Percentiles rank a stretch among this genome's conserved stretches.
Evolutionary conservation across 2,329 filamentous ascomycete species (phyloP).

Genomic region (Pyricularia grisea): DNA sequence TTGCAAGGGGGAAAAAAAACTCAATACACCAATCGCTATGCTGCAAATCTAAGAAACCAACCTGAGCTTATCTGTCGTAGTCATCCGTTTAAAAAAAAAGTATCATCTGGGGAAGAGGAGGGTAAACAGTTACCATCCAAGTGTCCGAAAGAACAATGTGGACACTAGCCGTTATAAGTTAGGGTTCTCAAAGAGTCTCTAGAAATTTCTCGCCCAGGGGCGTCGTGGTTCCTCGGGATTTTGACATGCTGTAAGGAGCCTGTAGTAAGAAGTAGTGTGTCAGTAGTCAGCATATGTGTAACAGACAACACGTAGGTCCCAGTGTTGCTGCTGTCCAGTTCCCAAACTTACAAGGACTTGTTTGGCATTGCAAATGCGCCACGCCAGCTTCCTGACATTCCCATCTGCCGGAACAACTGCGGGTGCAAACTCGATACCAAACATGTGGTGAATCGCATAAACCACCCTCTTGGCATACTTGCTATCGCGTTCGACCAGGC

Average conservation of each 20-base stretch:
- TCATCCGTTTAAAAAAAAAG: neutral
- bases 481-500: constrained; percentile 72
- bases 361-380: constrained; percentile 93
- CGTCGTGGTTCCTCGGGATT: constrained; percentile 52
- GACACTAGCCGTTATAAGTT: neutral
- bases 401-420: constrained; percentile 90
- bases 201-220: constrained; percentile 36
- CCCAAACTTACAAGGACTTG: constrained; percentile 68
- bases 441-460: constrained; percentile 93
- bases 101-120: neutral
- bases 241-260: constrained; percentile 66
- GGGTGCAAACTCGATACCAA: constrained; percentile 90
- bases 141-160: neutral
- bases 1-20: neutral
- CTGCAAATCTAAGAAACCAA: neutral
- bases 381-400: constrained; percentile 80
- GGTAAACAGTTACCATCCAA: neutral
- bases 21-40: neutral
- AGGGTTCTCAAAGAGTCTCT: constrained; percentile 14
- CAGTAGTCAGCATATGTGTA: constrained; percentile 9
- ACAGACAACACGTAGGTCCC: neutral
- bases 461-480: constrained; percentile 88
- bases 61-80: neutral
- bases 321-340: neutral
- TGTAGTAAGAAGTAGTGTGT: constrained; percentile 20